Evolutionary conservation across 2,329 filamentous ascomycete genomes (phyloP).

Genomic region (Pseudogymnoascus sp.): DNA sequence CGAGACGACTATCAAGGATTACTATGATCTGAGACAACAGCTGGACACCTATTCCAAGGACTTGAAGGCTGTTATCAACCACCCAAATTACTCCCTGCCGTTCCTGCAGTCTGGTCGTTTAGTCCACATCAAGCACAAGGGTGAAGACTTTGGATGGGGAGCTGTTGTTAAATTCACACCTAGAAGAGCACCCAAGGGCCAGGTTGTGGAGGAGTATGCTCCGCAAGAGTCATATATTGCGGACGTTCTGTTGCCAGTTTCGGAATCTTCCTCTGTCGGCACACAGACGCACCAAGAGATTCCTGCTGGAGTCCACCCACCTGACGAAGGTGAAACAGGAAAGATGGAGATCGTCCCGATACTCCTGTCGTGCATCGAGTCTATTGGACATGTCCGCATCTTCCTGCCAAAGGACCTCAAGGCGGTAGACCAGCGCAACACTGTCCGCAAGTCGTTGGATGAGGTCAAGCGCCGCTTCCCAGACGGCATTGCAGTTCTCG

Average conservation of each 20-base stretch:
- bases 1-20: slow-evolving; percentile 83
- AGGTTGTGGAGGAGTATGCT: slow-evolving; percentile 54
- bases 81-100: slow-evolving; percentile 75
- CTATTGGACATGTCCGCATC: slow-evolving; percentile 74
- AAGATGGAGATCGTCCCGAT: slow-evolving; percentile 81
- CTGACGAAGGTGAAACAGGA: slow-evolving; percentile 51
- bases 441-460: slow-evolving; percentile 56
- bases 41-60: slow-evolving; percentile 77
- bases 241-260: slow-evolving; percentile 66
- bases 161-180: slow-evolving; percentile 67
- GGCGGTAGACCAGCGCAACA: slow-evolving; percentile 57
- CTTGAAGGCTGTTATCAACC: slow-evolving; percentile 84
- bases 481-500: slow-evolving; percentile 79
- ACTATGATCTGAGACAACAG: slow-evolving; percentile 82
- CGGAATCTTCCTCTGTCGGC: slow-evolving; percentile 41
- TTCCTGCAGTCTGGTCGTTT: slow-evolving; percentile 85
- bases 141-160: slow-evolving; percentile 89
- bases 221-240: slow-evolving; percentile 74
- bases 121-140: slow-evolving; percentile 72
- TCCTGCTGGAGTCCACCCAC: slow-evolving; percentile 51
- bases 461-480: slow-evolving; percentile 85
- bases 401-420: slow-evolving; percentile 73
- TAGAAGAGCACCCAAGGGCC: slow-evolving; percentile 57
- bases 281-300: slow-evolving; percentile 57
- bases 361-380: slow-evolving; percentile 74